Evolutionary conservation across 2,329 filamentous ascomycete species (phyloP), one percentile per base, ranked within the genome.

Genomic region (Alternaria ethzedia): DNA sequence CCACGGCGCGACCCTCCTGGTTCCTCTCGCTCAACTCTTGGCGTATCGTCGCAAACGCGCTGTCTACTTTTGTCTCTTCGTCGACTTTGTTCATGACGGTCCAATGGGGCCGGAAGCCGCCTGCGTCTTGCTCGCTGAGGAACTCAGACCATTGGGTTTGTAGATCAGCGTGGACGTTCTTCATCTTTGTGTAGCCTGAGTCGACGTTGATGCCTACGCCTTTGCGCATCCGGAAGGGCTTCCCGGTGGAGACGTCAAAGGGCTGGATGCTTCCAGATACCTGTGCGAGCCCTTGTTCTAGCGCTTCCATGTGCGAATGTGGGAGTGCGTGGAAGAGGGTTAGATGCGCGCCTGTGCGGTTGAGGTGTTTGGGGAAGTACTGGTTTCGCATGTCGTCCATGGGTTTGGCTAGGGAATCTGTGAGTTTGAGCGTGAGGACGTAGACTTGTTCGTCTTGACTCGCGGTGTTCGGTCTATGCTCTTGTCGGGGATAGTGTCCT

Each of bases 51-150:
- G 75, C 71, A 56, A 81, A 78, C n/a, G 81, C 78, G 17, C 72
- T 68, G 21, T 72, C 61, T 0, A 83, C 79, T 47, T 76, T 77
- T 13, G 69, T 66, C 57, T 80, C 77, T n/a, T 82, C 79, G 43
- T 81, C 77, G 4, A 82, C 81, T 65, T 83, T 83, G 60, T 83
- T 83, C 82, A 83, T 83, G 15, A 83, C 76, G 11, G 82, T 84
- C 75, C 82, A 84, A 56, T 83, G 82, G 9, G 80, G 76, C 7
- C 73, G 73, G 68, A 79, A 80, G 0, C 75, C 78, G 4, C 76
- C 76, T n/a, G 71, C 71, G 66, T 84, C 82, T 69, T 83, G 82
- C 61, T 80, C 76, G 43, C 81, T 83, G 12, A 84, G 65, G 23
- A 78, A 82, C 4, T 71, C 59, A 28, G 70, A 56, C 82, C 82